phyloP scores from a whole-genome alignment of 2,329 filamentous ascomycete species.

The Ceratocystis alfenasii region DNA sequence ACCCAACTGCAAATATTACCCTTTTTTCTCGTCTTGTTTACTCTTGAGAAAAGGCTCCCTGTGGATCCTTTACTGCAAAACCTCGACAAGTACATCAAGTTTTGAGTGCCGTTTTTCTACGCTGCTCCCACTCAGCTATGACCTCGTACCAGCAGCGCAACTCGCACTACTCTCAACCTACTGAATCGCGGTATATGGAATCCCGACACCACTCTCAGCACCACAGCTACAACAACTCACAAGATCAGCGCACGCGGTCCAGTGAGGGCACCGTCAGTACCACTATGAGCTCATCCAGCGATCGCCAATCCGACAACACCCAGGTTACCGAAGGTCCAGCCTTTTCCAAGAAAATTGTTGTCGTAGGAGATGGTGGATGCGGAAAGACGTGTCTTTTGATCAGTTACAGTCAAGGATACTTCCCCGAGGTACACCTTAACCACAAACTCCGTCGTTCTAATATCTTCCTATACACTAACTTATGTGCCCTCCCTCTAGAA shows the following conservation, averaged over 20 bases:
- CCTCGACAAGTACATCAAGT: background rate
- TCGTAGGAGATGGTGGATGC: conserved; percentile 94
- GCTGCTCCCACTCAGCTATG: conserved; percentile 14
- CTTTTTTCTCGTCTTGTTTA: background rate
- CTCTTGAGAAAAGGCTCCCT: background rate
- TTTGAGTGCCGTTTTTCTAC: conserved; percentile 8
- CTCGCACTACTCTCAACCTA: conserved; percentile 20
- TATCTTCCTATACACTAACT: too few species aligned
- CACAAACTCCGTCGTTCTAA: too few species aligned
- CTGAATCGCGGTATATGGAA: conserved; percentile 17
- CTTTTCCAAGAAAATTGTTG: conserved; percentile 98
- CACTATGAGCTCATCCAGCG: conserved; percentile 61
- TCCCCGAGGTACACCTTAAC: conserved; percentile 63
- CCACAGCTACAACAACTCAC: conserved; percentile 38
- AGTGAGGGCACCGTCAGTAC: conserved; percentile 89
- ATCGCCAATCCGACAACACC: conserved; percentile 66
- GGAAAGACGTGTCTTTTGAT: conserved; percentile 98
- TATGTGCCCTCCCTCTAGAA: conserved; percentile 47
- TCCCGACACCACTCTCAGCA: conserved; percentile 18
- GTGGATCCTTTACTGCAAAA: background rate
- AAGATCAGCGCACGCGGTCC: conserved; percentile 49
- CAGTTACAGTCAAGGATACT: conserved; percentile 97
- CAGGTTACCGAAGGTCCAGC: conserved; percentile 80
- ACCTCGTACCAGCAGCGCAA: conserved; percentile 21
- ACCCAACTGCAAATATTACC: too few species aligned